Percentiles rank a stretch among this genome's conserved stretches.
phyloP scores from a whole-genome alignment of 2,329 filamentous ascomycete species.

The Diaporthe helianthi region DNA sequence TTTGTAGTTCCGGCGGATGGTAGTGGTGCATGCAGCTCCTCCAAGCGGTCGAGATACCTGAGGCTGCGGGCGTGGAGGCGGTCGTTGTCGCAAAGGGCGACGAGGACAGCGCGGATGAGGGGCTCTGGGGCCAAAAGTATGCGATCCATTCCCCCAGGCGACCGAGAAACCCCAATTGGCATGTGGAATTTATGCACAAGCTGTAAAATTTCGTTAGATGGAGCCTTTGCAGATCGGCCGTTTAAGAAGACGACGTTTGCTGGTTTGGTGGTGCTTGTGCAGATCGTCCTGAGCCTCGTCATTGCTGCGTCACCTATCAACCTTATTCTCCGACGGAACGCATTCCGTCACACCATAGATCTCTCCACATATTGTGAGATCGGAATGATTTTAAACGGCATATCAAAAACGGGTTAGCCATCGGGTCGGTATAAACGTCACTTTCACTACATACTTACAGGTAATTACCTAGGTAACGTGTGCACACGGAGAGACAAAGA shows the following conservation, averaged over 20 bases:
- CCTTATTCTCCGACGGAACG: background rate
- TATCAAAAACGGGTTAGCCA: background rate
- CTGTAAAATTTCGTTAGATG: background rate
- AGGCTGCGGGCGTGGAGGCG: conserved; percentile 23
- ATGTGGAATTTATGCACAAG: background rate
- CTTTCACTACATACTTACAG: background rate
- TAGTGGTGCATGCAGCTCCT: conserved; percentile 2
- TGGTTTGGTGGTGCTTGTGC: background rate
- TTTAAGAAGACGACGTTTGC: conserved; percentile 7
- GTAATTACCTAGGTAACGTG: no score
- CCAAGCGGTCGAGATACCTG: conserved; percentile 29
- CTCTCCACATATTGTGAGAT: background rate
- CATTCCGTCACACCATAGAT: background rate
- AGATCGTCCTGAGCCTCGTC: background rate
- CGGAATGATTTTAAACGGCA: background rate
- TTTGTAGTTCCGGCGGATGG: background rate
- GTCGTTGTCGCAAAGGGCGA: conserved; percentile 31
- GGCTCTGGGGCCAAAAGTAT: conserved; percentile 29
- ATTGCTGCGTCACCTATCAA: conserved; percentile 18
- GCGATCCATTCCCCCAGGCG: conserved; percentile 28
- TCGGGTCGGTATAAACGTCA: background rate
- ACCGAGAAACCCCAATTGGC: background rate
- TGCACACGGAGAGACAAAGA: no score
- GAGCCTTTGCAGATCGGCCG: conserved; percentile 1
- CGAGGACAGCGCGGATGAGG: conserved; percentile 27